phyloP scores from a whole-genome alignment of 306 rosid genomes.

The Vigna trinervia region DNA sequence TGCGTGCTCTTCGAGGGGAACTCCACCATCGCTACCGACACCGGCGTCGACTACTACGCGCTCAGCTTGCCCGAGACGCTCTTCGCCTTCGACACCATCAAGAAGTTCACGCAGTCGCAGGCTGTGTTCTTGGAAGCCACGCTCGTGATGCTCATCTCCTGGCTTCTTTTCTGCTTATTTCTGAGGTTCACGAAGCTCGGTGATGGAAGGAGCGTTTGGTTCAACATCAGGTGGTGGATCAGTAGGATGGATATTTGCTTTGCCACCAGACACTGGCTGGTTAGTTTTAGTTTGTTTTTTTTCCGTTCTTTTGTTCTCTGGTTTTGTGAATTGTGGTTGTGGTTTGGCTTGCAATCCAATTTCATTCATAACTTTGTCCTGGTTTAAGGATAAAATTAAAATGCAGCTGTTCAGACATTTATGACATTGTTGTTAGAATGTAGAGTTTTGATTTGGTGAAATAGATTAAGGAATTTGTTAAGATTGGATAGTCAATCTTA shows the following conservation, averaged over 20 bases:
- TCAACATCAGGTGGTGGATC: slow-evolving; percentile 80
- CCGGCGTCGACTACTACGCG: slow-evolving; percentile 62
- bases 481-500: background rate
- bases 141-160: slow-evolving; percentile 70
- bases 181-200: slow-evolving; percentile 71
- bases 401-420: background rate
- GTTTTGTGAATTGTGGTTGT: slow-evolving; percentile 6
- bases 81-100: slow-evolving; percentile 72
- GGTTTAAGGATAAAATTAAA: background rate
- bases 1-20: slow-evolving; percentile 60
- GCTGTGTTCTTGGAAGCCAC: slow-evolving; percentile 96
- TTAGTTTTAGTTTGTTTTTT: slow-evolving; percentile 40
- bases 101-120: slow-evolving; percentile 93
- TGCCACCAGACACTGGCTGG: slow-evolving; percentile 97
- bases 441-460: background rate
- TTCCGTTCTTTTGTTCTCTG: background rate
- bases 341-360: slow-evolving; percentile 14
- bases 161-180: slow-evolving; percentile 74
- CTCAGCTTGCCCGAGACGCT: slow-evolving; percentile 65
- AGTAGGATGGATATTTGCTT: slow-evolving; percentile 92
- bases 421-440: no score
- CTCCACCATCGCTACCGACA: slow-evolving; percentile 55
- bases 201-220: slow-evolving; percentile 81
- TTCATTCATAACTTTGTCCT: background rate
- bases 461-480: background rate